Percentiles rank a stretch among this genome's conserved stretches.
phyloP scores from a whole-genome alignment of 2,329 filamentous ascomycete genomes.

The Phaeosphaeriaceae sp. region DNA sequence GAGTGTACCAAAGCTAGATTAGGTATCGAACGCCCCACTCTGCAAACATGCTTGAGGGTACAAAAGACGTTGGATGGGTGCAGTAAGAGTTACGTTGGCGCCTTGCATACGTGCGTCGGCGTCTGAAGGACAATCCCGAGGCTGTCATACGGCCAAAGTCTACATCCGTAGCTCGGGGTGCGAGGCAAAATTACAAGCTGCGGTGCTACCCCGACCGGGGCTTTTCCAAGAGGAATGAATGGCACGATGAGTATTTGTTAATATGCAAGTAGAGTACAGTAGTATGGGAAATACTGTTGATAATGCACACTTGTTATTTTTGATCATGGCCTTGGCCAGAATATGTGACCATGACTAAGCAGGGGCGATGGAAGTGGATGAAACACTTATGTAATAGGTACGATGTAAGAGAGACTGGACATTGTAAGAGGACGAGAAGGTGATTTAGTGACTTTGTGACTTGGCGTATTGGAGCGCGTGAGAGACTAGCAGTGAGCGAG shows the following conservation, averaged over 20 bases:
- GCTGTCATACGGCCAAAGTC: constrained; percentile 13
- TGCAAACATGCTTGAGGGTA: background rate
- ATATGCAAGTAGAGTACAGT: background rate
- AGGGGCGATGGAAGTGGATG: no score
- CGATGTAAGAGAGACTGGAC: no score
- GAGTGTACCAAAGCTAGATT: background rate
- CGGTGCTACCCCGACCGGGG: constrained; percentile 4
- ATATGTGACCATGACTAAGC: no score
- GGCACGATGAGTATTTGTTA: background rate
- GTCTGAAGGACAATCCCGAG: constrained; percentile 11
- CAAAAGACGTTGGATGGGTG: constrained; percentile 14
- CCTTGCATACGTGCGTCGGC: constrained; percentile 18
- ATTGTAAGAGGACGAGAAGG: no score
- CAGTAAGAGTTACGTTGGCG: constrained; percentile 10
- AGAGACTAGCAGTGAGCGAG: no score
- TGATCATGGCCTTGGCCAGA: no score
- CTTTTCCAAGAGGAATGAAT: background rate
- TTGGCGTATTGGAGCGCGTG: no score
- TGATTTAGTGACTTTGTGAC: no score
- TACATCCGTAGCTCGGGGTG: constrained; percentile 9
- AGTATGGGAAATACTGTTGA: background rate
- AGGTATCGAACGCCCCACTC: background rate
- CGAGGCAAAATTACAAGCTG: background rate
- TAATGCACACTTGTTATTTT: no score
- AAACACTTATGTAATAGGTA: no score